Percentiles rank a stretch among this genome's conserved stretches.
Conservation (phyloP, 2,329 filamentous ascomycete genomes). For the Exutisphaerella laricina region DNA sequence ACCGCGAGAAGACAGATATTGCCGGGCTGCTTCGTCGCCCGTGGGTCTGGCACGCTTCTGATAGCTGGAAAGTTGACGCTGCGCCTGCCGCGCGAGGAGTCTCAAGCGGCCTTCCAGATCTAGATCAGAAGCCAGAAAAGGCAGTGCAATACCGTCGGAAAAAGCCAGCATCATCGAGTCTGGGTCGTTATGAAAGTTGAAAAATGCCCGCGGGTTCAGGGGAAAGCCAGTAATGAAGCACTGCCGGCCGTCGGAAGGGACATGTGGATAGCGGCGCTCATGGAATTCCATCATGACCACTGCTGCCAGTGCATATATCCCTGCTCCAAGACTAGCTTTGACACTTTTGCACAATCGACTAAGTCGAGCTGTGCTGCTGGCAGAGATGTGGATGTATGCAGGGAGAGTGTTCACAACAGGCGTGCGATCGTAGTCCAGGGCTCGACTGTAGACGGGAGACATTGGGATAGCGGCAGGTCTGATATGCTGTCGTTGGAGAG, state of each 20-base stretch:
- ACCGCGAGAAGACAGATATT: slow-evolving; percentile 34
- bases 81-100: slow-evolving; percentile 38
- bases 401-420: slow-evolving; percentile 38
- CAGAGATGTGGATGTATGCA: slow-evolving; percentile 31
- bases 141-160: slow-evolving; percentile 43
- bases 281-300: slow-evolving; percentile 45
- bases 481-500: slow-evolving; percentile 29
- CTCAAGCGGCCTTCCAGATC: slow-evolving; percentile 36
- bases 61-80: slow-evolving; percentile 40
- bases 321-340: slow-evolving; percentile 39
- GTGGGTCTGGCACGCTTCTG: slow-evolving; percentile 37
- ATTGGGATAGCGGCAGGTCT: slow-evolving; percentile 20
- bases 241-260: slow-evolving; percentile 27
- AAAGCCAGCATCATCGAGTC: slow-evolving; percentile 46
- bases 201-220: slow-evolving; percentile 42
- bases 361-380: slow-evolving; percentile 32
- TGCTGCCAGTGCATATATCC: slow-evolving; percentile 43
- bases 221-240: slow-evolving; percentile 44
- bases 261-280: slow-evolving; percentile 30
- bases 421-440: slow-evolving; percentile 37
- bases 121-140: slow-evolving; percentile 36
- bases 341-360: slow-evolving; percentile 37
- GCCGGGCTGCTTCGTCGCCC: slow-evolving; percentile 17
- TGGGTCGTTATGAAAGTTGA: slow-evolving; percentile 34
- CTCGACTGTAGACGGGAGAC: slow-evolving; percentile 30